Base-by-base conservation (phyloP, 208 protist genomes). In the Balamuthia mandrillaris region DNA sequence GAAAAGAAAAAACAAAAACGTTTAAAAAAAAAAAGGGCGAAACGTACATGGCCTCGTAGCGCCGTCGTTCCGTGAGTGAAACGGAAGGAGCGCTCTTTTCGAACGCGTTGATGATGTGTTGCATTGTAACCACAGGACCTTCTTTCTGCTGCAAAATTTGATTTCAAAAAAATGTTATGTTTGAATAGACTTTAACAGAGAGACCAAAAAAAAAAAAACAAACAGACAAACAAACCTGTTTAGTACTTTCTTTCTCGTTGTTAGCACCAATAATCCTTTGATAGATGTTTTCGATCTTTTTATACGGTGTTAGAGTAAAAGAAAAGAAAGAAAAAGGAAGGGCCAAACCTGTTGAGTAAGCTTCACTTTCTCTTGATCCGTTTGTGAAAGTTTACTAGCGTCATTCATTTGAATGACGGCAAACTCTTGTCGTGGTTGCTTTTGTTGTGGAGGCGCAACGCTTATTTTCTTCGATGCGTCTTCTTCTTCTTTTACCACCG, bases 31-130 rank as follows among this genome's bases (percentile, higher is more conserved):
- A 12, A 14, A n/a, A 18, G 29, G 63, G 16, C 10, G 37, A 24
- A 5, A 29, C 33, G 29, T 66, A 88, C 75, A 88, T 85, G 68
- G 27, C 44, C 52, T 85, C 86, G 72, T 88, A 88, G 56, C 49
- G 65, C 9, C 56, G 84, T 63, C 60, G 63, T 72, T 88, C 75
- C 39, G 58, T 47, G 24, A 45, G 9, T 0, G 86, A 78, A 0
- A 88, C 65, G 21, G 86, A 88, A 5, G 86, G 49, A 33, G 63
- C 45, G 24, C 51, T 85, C 14, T 66, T 54, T 5, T 27, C 56
- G 56, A 88, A 81, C 0, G 86, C 77, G 7, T 70, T 52, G 27
- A 81, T 52, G 6, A 88, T 44, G 49, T 88, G 86, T 31, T 3
- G 56, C 47, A 60, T 6, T 3, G n/a, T 66, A 27, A 88, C 79